These are phyloP conservation scores for Ophiostoma fasciatum DNA, from an alignment of 2,329 filamentous ascomycete genomes.

Conservation along the genomic window DNA sequence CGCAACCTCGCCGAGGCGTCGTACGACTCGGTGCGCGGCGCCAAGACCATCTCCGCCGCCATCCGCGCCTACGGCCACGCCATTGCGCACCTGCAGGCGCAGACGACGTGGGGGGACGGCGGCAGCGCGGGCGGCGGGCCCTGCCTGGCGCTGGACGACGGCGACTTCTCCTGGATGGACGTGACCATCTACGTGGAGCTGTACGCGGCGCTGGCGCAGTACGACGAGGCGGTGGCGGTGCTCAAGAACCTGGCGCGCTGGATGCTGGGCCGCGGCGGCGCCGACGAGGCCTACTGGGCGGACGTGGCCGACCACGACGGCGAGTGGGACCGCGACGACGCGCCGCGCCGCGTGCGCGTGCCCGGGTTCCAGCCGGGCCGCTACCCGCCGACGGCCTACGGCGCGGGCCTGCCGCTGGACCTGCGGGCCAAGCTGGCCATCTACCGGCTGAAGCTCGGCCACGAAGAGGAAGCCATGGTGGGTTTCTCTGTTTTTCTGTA, in stretches of 20 bases:
- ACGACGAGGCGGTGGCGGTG: constrained; percentile 49
- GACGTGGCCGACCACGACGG: constrained; percentile 54
- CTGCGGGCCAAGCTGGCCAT: constrained; percentile 72
- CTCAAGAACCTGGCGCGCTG: constrained; percentile 64
- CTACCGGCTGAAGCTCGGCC: constrained; percentile 59
- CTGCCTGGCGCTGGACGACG: constrained; percentile 16
- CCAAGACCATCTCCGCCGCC: constrained; percentile 26
- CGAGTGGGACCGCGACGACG: constrained; percentile 71
- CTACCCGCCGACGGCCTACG: constrained; percentile 48
- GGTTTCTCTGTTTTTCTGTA: not conserved
- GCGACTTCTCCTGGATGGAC: constrained; percentile 56
- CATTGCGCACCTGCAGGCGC: constrained; percentile 25
- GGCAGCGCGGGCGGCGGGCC: too few relatives aligned
- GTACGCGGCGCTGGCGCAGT: constrained; percentile 48
- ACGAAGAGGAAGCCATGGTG: constrained; percentile 53
- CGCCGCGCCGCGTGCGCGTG: constrained; percentile 45
- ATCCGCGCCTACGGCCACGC: constrained; percentile 33
- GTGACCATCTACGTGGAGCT: constrained; percentile 76
- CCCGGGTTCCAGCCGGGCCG: constrained; percentile 41
- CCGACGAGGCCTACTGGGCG: constrained; percentile 66
- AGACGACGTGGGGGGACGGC: too few relatives aligned
- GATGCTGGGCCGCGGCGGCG: constrained; percentile 53
- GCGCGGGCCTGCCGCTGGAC: constrained; percentile 60
- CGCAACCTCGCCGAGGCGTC: constrained; percentile 42
- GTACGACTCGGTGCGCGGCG: constrained; percentile 32